phyloP scores from a whole-genome alignment of 371 early-diverging fungal genomes.

The Rhizopus stolonifer region DNA sequence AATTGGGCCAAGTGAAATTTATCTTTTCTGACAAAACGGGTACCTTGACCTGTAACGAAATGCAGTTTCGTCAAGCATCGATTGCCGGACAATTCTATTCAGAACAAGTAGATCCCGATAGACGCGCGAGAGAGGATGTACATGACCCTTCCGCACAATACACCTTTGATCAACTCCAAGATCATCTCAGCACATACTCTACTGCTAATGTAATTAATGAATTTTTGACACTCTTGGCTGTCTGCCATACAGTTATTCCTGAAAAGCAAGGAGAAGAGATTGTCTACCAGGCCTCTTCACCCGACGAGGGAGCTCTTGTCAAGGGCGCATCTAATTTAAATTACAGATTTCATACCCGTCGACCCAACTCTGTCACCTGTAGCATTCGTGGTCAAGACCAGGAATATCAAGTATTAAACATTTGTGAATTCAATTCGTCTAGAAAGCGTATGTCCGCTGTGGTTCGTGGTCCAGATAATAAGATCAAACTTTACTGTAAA shows the following conservation, averaged over 20 bases:
- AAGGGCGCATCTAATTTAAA: slow-evolving; percentile 69
- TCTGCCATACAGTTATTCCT: slow-evolving; percentile 98
- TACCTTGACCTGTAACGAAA: slow-evolving; percentile 94
- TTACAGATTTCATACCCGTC: slow-evolving; percentile 75
- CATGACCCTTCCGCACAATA: slow-evolving; percentile 47
- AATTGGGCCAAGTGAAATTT: slow-evolving; percentile 89
- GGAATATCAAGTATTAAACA: slow-evolving; percentile 85
- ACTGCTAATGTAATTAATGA: slow-evolving; percentile 57
- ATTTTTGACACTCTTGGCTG: slow-evolving; percentile 79
- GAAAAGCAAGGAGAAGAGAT: slow-evolving; percentile 61
- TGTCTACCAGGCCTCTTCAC: slow-evolving; percentile 86
- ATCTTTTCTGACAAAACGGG: slow-evolving; percentile 93
- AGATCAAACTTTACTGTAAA: slow-evolving; percentile 92
- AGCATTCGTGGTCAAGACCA: slow-evolving; percentile 55
- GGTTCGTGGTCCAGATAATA: slow-evolving; percentile 81
- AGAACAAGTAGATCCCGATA: slow-evolving; percentile 66
- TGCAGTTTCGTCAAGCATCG: slow-evolving; percentile 89
- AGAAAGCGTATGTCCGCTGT: slow-evolving; percentile 96
- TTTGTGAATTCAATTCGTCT: slow-evolving; percentile 97
- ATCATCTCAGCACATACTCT: slow-evolving; percentile 34
- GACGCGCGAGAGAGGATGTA: slow-evolving; percentile 29
- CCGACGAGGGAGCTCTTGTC: slow-evolving; percentile 89
- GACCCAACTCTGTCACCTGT: slow-evolving; percentile 83
- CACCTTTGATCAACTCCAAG: slow-evolving; percentile 61
- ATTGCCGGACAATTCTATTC: slow-evolving; percentile 78